Conservation (phyloP, 2,329 filamentous ascomycete species). For the Nannizziopsis arthrosporioides region DNA sequence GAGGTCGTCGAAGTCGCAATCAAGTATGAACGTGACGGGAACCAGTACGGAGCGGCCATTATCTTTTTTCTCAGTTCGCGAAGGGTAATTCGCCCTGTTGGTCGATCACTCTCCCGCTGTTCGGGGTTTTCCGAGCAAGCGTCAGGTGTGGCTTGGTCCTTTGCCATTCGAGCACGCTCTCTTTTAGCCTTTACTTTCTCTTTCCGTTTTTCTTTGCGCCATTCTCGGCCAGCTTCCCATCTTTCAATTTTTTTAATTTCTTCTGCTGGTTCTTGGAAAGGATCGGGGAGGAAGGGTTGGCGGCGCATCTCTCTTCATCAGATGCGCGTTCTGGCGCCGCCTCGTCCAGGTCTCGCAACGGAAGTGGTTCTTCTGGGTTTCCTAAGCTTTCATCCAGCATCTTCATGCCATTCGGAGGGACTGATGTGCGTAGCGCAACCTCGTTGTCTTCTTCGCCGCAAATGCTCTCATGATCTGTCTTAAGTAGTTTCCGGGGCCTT, state of each 20-base stretch:
- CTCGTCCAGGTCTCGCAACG: no score
- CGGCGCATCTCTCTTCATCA: slow-evolving; percentile 7
- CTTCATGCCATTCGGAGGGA: neutral
- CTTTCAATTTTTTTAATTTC: slow-evolving; percentile 59
- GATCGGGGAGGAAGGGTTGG: slow-evolving; percentile 16
- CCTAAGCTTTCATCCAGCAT: neutral
- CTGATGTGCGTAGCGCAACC: neutral
- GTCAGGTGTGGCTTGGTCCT: slow-evolving; percentile 26
- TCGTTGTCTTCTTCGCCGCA: slow-evolving; percentile 13
- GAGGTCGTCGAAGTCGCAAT: slow-evolving; percentile 82
- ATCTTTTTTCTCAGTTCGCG: slow-evolving; percentile 16
- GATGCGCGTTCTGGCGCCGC: no score
- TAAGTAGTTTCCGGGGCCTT: slow-evolving; percentile 44
- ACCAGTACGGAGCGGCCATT: slow-evolving; percentile 43
- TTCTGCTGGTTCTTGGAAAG: slow-evolving; percentile 82
- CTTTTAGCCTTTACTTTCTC: slow-evolving; percentile 45
- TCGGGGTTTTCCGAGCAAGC: slow-evolving; percentile 18
- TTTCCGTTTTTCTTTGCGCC: slow-evolving; percentile 47
- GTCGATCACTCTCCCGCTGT: slow-evolving; percentile 7
- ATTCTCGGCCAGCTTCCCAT: slow-evolving; percentile 62
- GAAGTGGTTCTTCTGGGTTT: neutral
- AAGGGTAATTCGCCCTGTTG: slow-evolving; percentile 19
- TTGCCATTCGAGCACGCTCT: slow-evolving; percentile 36
- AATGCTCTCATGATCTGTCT: slow-evolving; percentile 34
- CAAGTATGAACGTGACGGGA: slow-evolving; percentile 70